Conservation (phyloP, 805 yeast species). For the Cyberlindnera mississippiensis region DNA sequence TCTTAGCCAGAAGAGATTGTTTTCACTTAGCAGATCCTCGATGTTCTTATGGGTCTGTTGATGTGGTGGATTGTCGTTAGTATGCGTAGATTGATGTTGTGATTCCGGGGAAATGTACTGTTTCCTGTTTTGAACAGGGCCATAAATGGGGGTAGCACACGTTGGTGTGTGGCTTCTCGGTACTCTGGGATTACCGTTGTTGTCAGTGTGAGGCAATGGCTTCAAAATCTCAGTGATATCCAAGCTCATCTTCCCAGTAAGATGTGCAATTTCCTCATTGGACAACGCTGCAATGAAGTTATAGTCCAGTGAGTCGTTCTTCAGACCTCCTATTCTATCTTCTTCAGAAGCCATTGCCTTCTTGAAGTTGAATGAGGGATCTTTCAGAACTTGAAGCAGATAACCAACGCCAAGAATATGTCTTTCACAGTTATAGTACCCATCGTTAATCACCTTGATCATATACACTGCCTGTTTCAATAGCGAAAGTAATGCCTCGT, state of each 20-base stretch:
- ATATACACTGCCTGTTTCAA: conserved; percentile 11
- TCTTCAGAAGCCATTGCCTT: neutral
- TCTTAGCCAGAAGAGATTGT: neutral
- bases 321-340: neutral
- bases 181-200: too few species aligned
- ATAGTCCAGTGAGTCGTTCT: neutral
- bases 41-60: neutral
- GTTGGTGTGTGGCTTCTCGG: too few species aligned
- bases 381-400: conserved; percentile 12
- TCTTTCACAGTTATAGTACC: conserved; percentile 18
- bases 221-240: too few species aligned
- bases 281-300: neutral
- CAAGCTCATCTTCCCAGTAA: too few species aligned
- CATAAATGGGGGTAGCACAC: neutral
- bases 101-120: too few species aligned
- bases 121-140: conserved; percentile 2
- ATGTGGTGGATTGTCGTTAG: neutral
- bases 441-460: conserved; percentile 12
- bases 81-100: neutral
- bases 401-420: conserved; percentile 13
- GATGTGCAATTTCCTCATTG: too few species aligned
- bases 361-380: conserved; percentile 19
- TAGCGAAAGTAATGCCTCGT: neutral
- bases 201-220: too few species aligned
- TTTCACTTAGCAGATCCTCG: neutral